Base-by-base conservation (phyloP, 495 filamentous ascomycete genomes). In the Penicillium paradoxum region DNA sequence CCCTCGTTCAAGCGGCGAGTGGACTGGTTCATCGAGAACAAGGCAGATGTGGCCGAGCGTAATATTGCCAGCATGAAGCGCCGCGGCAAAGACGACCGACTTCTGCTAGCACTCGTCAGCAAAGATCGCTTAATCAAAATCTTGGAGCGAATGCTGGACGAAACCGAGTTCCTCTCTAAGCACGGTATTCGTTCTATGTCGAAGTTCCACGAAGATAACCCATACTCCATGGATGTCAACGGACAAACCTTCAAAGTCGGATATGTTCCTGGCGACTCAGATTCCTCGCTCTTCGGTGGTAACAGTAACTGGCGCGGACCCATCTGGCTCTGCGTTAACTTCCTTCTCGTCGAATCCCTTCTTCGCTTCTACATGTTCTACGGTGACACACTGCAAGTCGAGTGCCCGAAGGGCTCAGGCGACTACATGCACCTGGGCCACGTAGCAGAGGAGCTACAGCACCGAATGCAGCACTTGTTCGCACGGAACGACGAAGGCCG, bases 281-380 rank as follows among this genome's bases (percentile, higher is more conserved):
- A 97, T 73, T 93, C 88, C 58, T 84, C 87, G 3, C 78, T 97
- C 11, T 97, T 97, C 61, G 92, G 92, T 34, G 92, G 92, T 27
- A 97, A 97, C 78, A 95, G 90, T 70, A 97, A 97, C 71, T 97
- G 92, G 92, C 82, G 92, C 58, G 80, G 85, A 2, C 92, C 93
- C 0, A 91, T 96, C 60, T 97, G 92, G 92, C 76, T 97, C 22
- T 93, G 90, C 56, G 90, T 96, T 70, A 97, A 97, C 62, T 96
- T 96, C 75, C 74, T 97, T 40, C 82, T 97, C 13, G 86, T 97
- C 49, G 92, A 97, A 67, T 91, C 90, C 2, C 77, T 96, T 4
- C 86, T 91, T 49, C 82, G 92, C 29, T 97, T 95, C 75, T 91
- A 89, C 74, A 86, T 96, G 73, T 97, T 92, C 79, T 97, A 96